Evolutionary conservation across 495 filamentous ascomycete species (phyloP), one percentile per base, ranked within the genome.

Genomic region (Penicillium taxi): DNA sequence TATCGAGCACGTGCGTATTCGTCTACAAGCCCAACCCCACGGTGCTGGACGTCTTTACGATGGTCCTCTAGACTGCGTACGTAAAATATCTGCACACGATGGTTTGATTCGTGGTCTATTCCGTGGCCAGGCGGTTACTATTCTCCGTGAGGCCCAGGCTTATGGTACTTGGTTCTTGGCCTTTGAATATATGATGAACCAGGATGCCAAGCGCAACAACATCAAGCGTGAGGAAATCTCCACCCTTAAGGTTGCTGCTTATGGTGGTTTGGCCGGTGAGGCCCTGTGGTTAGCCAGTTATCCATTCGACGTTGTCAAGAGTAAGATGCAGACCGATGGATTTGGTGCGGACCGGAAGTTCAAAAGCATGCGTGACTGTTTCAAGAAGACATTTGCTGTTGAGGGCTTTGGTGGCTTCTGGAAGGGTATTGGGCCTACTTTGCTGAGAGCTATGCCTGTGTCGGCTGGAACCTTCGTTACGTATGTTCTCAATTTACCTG

Each of bases 291-390:
- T 98, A 44, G 72, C 71, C 25, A 91, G 84, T 52, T 98, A 98
- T 59, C 91, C 91, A 15, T 80, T 98, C 39, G 91, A 98, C 62
- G 91, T 96, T 18, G 66, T 98, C 57, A 98, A 98, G 83, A 94
- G 86, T 63, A 96, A 94, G 77, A 94, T 96, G 90, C 91, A 98
- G 74, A 93, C 78, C 44, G 91, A 98, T 68, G 89, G 85, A 14
- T 87, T 96, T 53, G 77, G 77, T 15, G 72, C 72, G 1, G 59
- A 73, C 37, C 75, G 73, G 73, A 67, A 70, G 52, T 96, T 82
- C 62, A 75, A 65, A 67, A 80, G 63, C 36, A 95, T 94, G 87
- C 73, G 78, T 28, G 87, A 96, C 62, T 91, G 86, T 66, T 94
- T 95, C 61, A 69, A 64, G 46, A 81, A 95, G 75, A 87, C 81